Percentiles rank a stretch among this genome's conserved stretches.
Evolutionary conservation across 2,329 filamentous ascomycete species (phyloP).

Genomic region (Venturiaceae sp.): DNA sequence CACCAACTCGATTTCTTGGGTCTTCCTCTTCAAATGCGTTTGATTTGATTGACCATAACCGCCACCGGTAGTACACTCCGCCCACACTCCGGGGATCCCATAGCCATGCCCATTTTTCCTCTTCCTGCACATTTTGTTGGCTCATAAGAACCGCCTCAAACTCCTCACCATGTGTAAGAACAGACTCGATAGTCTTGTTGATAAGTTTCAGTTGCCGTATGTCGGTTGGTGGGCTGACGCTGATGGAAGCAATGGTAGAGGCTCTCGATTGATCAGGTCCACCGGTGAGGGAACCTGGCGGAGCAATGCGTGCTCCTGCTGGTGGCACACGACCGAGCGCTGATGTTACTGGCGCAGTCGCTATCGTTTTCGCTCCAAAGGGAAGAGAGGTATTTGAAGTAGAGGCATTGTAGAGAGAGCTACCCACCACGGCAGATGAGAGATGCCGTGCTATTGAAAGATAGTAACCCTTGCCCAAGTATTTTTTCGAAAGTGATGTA

Average conservation of each 20-base stretch:
- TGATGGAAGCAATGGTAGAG: conserved; percentile 15
- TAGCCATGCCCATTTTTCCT: conserved; percentile 90
- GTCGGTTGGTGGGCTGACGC: conserved; percentile 62
- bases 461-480: conserved; percentile 77
- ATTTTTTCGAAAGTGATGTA: conserved; percentile 69
- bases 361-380: conserved; percentile 63
- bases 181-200: conserved; percentile 74
- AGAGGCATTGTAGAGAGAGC: conserved; percentile 34
- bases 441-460: conserved; percentile 73
- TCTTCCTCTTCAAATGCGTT: conserved; percentile 5
- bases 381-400: conserved; percentile 49
- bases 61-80: conserved; percentile 88
- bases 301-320: conserved; percentile 55
- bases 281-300: conserved; percentile 40
- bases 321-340: conserved; percentile 37
- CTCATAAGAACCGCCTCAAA: conserved; percentile 92
- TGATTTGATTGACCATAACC: conserved; percentile 52
- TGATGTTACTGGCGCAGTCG: conserved; percentile 26
- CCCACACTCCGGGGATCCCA: conserved; percentile 75
- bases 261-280: background rate
- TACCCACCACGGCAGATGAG: conserved; percentile 56
- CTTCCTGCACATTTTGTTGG: conserved; percentile 67
- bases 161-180: conserved; percentile 72
- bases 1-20: conserved; percentile 4
- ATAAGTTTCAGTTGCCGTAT: conserved; percentile 73